phyloP scores from a whole-genome alignment of 192 early-diverging fungal genomes.

The Coemansia sp. region DNA sequence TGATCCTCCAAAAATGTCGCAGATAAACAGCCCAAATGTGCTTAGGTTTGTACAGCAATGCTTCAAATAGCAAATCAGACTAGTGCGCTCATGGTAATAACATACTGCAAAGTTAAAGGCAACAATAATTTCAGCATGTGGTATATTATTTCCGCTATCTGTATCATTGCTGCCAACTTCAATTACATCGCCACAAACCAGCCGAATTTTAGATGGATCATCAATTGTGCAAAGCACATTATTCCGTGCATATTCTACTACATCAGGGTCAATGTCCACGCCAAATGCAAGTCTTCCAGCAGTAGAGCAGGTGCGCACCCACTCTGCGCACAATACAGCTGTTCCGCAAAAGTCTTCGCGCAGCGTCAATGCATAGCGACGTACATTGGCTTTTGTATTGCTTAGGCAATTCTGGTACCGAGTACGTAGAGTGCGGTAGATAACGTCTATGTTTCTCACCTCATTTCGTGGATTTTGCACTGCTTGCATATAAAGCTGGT shows the following conservation, averaged over 20 bases:
- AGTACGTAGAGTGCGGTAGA: slow-evolving; percentile 18
- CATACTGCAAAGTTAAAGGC: slow-evolving; percentile 51
- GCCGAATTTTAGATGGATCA: not conserved
- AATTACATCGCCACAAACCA: slow-evolving; percentile 25
- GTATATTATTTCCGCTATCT: slow-evolving; percentile 1
- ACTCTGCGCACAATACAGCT: slow-evolving; percentile 51
- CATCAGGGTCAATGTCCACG: slow-evolving; percentile 51
- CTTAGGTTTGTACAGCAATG: slow-evolving; percentile 24
- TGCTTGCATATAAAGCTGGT: slow-evolving; percentile 43
- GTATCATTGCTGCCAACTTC: slow-evolving; percentile 8
- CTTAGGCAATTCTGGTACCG: slow-evolving; percentile 5
- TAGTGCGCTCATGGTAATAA: slow-evolving; percentile 41
- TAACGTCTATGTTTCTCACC: slow-evolving; percentile 35
- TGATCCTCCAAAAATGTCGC: slow-evolving; percentile 52
- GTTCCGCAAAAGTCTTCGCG: slow-evolving; percentile 60
- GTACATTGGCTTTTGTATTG: not conserved
- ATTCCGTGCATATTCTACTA: slow-evolving; percentile 41
- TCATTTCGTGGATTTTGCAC: slow-evolving; percentile 52
- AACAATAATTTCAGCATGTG: slow-evolving; percentile 49
- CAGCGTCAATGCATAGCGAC: slow-evolving; percentile 24
- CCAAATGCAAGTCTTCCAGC: slow-evolving; percentile 32
- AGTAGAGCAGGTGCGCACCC: slow-evolving; percentile 15
- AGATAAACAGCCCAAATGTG: slow-evolving; percentile 45
- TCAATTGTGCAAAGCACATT: slow-evolving; percentile 7
- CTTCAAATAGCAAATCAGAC: slow-evolving; percentile 42